These are phyloP conservation scores for Penicillium sumatraense DNA, from an alignment of 2,329 filamentous ascomycete genomes.

Conservation along the genomic window DNA sequence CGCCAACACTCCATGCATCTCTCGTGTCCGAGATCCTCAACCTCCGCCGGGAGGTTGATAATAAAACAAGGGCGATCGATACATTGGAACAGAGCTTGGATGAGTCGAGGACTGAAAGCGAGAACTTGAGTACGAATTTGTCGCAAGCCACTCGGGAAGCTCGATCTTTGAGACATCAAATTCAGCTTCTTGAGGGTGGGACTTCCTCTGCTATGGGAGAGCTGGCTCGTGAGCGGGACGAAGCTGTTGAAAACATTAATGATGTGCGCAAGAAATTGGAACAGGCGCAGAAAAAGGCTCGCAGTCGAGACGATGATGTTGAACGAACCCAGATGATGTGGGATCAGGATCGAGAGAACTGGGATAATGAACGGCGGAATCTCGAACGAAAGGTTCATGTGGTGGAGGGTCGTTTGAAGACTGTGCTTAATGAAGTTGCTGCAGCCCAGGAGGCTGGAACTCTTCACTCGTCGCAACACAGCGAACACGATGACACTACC, in stretches of 20 bases:
- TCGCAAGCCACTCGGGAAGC: constrained; percentile 73
- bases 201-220: constrained; percentile 84
- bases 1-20: constrained; percentile 91
- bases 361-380: constrained; percentile 81
- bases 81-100: constrained; percentile 78
- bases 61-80: constrained; percentile 85
- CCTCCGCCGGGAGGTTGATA: constrained; percentile 85
- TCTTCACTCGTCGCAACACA: constrained; percentile 43
- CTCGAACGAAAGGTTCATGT: constrained; percentile 86
- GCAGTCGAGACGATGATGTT: constrained; percentile 80
- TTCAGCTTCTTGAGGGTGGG: constrained; percentile 84
- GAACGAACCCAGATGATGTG: constrained; percentile 78
- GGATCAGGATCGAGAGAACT: constrained; percentile 80
- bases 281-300: constrained; percentile 73
- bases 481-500: constrained; percentile 65
- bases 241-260: constrained; percentile 71
- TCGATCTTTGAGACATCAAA: constrained; percentile 79
- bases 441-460: constrained; percentile 40
- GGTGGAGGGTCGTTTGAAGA: constrained; percentile 83
- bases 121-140: constrained; percentile 67
- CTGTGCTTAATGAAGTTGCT: constrained; percentile 81
- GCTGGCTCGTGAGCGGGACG: constrained; percentile 82
- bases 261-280: constrained; percentile 82
- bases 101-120: constrained; percentile 72
- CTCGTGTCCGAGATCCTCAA: constrained; percentile 92